Evolutionary conservation across 495 filamentous ascomycete species (phyloP).

Genomic region (Neohortaea acidophila): DNA sequence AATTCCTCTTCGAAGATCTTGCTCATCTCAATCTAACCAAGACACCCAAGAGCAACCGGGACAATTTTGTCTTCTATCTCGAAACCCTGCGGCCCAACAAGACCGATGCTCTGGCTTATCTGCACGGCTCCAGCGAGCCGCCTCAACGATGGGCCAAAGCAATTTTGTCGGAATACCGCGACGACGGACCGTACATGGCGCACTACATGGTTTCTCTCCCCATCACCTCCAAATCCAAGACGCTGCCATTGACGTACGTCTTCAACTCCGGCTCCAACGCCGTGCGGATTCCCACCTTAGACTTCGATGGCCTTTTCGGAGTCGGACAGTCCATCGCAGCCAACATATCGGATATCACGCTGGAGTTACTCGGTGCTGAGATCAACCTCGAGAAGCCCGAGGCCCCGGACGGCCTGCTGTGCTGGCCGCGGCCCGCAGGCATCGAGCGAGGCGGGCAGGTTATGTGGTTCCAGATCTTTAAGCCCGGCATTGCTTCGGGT

Average conservation of each 20-base stretch:
- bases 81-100: constrained; percentile 40
- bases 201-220: constrained; percentile 36
- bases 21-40: constrained; percentile 15
- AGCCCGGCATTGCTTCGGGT: constrained; percentile 7
- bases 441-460: constrained; percentile 8
- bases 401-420: constrained; percentile 10
- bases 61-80: constrained; percentile 23
- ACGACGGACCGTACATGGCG: constrained; percentile 30
- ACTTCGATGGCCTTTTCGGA: constrained; percentile 18
- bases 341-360: constrained; percentile 28
- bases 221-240: constrained; percentile 15
- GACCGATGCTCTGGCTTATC: constrained; percentile 32
- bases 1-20: constrained; percentile 11
- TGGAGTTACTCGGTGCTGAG: constrained; percentile 19
- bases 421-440: constrained; percentile 7
- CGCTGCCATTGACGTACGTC: constrained; percentile 18
- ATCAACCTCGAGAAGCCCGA: constrained; percentile 7
- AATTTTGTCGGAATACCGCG: constrained; percentile 28
- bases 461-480: constrained; percentile 15
- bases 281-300: constrained; percentile 23
- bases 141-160: constrained; percentile 33
- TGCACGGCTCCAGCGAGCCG: constrained; percentile 26
- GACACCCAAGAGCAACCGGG: constrained; percentile 11
- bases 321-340: constrained; percentile 23
- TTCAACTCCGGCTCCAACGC: constrained; percentile 29